Percentiles rank a stretch among this genome's conserved stretches.
Conservation (phyloP, 2,329 filamentous ascomycete species). For the Fusarium nelsonii region DNA sequence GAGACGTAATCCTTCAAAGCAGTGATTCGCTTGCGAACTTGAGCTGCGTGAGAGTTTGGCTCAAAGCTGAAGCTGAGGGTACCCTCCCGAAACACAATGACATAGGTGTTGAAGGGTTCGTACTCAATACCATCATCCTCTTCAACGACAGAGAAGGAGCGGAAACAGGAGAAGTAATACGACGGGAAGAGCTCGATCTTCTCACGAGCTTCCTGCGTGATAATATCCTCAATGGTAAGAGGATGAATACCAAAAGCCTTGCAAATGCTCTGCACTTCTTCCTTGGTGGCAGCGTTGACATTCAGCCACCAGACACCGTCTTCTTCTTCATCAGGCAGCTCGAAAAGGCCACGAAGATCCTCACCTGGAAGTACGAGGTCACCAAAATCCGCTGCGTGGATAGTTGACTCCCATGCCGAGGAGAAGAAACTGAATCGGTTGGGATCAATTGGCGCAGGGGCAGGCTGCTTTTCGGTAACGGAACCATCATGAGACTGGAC, state of each 20-base stretch:
- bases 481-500: conserved; percentile 43
- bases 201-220: conserved; percentile 93
- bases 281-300: conserved; percentile 88
- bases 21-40: conserved; percentile 91
- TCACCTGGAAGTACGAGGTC: conserved; percentile 91
- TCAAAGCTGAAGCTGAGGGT: conserved; percentile 95
- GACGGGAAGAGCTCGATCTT: conserved; percentile 98
- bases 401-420: conserved; percentile 91
- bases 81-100: conserved; percentile 95
- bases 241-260: conserved; percentile 97
- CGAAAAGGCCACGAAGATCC: conserved; percentile 88
- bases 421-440: conserved; percentile 98
- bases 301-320: conserved; percentile 99
- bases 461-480: conserved; percentile 55
- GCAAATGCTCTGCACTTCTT: conserved; percentile 88
- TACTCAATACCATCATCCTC: conserved; percentile 86
- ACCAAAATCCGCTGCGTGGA: conserved; percentile 89
- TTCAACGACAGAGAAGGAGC: conserved; percentile 85
- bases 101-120: conserved; percentile 96
- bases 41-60: conserved; percentile 85
- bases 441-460: conserved; percentile 62
- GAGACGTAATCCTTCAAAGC: conserved; percentile 95
- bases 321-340: conserved; percentile 69
- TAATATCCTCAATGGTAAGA: conserved; percentile 95
- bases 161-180: conserved; percentile 98